Conservation (phyloP, 768 basidiomycete genomes). For the Psilocybe cyanescens region DNA sequence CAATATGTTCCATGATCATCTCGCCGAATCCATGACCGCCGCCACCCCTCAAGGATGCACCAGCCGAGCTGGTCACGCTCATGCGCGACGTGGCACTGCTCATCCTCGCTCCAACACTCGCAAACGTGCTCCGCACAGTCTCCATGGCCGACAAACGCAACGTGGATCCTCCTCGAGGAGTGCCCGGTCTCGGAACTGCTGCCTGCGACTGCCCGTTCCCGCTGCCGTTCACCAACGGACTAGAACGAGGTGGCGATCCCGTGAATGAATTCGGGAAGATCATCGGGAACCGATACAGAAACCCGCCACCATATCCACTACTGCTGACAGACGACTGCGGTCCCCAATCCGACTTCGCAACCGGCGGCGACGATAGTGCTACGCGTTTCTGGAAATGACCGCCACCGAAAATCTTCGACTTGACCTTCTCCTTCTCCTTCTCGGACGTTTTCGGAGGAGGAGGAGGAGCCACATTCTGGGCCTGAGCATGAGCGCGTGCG, state of each 20-base stretch:
- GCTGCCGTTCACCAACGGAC: background rate
- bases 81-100: slow-evolving; percentile 19
- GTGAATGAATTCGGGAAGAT: slow-evolving; percentile 20
- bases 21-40: slow-evolving; percentile 10
- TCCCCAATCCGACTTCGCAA: slow-evolving; percentile 13
- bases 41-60: slow-evolving; percentile 1
- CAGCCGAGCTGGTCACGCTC: slow-evolving; percentile 10
- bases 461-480: slow-evolving; percentile 2
- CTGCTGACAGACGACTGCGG: slow-evolving; percentile 2
- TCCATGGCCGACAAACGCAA: slow-evolving; percentile 26
- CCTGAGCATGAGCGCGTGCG: slow-evolving; percentile 9
- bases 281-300: slow-evolving; percentile 21
- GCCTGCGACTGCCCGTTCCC: background rate
- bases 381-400: slow-evolving; percentile 14
- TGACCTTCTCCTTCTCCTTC: slow-evolving; percentile 3
- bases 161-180: slow-evolving; percentile 18
- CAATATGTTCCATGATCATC: slow-evolving; percentile 19
- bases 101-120: slow-evolving; percentile 26
- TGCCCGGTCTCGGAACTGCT: slow-evolving; percentile 8
- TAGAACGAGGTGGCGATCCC: slow-evolving; percentile 16
- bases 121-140: slow-evolving; percentile 24
- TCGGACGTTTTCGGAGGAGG: background rate
- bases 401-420: background rate
- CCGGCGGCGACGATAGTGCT: slow-evolving; percentile 16
- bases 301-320: slow-evolving; percentile 7